A percentile compares a stretch with the other conserved stretches of the same genome.
Evolutionary conservation across 345 rosid genomes (phyloP).

Genomic region (Euphorbia lathyris): DNA sequence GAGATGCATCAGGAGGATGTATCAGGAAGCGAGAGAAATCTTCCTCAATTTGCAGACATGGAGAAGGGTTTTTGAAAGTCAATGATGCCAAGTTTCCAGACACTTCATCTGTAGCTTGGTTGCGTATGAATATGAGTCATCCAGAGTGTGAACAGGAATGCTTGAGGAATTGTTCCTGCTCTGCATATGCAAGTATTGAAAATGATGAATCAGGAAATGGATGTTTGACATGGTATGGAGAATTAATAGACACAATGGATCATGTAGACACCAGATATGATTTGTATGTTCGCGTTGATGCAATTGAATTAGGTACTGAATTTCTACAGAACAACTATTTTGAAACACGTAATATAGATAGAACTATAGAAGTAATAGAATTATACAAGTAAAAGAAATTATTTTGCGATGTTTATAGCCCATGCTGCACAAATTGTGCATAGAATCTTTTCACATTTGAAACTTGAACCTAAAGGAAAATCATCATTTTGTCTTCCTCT

Average conservation of each 20-base stretch:
- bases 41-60: conserved; percentile 1
- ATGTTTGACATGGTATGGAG: conserved; percentile 16
- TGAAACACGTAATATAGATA: too few species aligned
- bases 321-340: neutral
- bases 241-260: conserved; percentile 3
- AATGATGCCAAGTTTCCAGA: conserved; percentile 4
- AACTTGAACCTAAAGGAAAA: neutral
- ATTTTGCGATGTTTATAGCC: neutral
- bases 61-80: conserved; percentile 20
- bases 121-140: neutral
- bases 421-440: neutral
- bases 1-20: conserved; percentile 9
- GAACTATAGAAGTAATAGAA: neutral
- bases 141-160: conserved; percentile 11
- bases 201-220: neutral
- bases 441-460: neutral
- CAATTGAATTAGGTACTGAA: conserved; percentile 5
- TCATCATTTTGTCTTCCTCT: neutral
- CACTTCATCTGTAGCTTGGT: neutral
- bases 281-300: conserved; percentile 13
- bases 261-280: neutral
- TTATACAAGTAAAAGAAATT: too few species aligned
- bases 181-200: conserved; percentile 1
- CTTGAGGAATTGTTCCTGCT: conserved; percentile 12
- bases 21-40: conserved; percentile 4